Conservation (phyloP, 2,329 filamentous ascomycete genomes). For the Teratosphaeria epicoccoides region DNA sequence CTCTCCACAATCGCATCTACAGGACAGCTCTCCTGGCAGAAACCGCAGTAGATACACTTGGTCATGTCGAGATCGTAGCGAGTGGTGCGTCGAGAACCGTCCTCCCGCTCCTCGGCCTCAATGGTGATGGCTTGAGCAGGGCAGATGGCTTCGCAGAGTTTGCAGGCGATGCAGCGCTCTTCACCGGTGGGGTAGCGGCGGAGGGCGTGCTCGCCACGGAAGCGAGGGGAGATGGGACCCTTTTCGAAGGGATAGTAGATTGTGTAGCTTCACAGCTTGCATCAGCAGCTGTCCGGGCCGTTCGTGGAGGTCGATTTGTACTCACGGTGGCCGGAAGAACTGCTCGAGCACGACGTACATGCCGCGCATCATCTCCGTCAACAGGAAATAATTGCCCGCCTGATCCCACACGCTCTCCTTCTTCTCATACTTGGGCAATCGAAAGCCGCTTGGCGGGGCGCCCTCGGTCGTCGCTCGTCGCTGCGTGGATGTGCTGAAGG, state of each 20-base stretch:
- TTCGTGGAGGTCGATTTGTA: constrained; percentile 24
- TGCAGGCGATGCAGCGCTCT: constrained; percentile 99
- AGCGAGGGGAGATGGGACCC: constrained; percentile 93
- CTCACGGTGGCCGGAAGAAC: constrained; percentile 95
- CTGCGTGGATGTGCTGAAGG: constrained; percentile 55
- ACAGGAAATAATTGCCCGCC: constrained; percentile 84
- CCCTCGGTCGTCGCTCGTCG: constrained; percentile 51
- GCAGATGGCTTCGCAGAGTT: constrained; percentile 97
- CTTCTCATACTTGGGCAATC: constrained; percentile 63
- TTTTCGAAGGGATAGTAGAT: constrained; percentile 99
- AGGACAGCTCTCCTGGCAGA: constrained; percentile 97
- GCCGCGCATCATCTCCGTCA: constrained; percentile 90
- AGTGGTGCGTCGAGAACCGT: constrained; percentile 88
- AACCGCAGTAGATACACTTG: constrained; percentile 99
- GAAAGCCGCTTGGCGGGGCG: constrained; percentile 70
- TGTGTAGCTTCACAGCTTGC: constrained; percentile 61
- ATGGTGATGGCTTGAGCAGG: constrained; percentile 98
- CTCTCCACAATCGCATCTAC: constrained; percentile 86
- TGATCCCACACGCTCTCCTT: constrained; percentile 69
- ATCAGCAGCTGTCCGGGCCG: constrained; percentile 4
- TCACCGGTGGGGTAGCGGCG: constrained; percentile 94
- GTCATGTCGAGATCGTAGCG: constrained; percentile 99
- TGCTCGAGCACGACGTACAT: constrained; percentile 98
- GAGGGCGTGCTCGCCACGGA: constrained; percentile 95
- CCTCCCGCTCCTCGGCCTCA: constrained; percentile 94